These are phyloP conservation scores for Avena sativa DNA, from an alignment of 176 grass and related monocot genomes.

Conservation along the genomic window DNA sequence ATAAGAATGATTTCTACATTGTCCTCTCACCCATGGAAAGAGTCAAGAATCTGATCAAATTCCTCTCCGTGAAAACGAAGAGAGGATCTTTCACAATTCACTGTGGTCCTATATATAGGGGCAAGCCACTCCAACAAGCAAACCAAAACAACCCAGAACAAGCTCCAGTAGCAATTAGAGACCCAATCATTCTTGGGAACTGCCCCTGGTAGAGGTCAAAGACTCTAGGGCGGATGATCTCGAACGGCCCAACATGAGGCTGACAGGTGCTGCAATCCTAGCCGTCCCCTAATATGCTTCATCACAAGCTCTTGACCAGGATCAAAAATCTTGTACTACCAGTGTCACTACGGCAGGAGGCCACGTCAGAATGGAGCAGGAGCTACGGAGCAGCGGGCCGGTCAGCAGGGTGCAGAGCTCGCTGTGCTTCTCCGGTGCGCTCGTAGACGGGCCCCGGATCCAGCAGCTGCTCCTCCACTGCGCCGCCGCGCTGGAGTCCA, in stretches of 20 bases:
- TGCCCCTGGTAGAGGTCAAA: neutral
- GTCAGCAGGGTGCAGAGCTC: constrained; percentile 35
- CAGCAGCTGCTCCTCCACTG: constrained; percentile 93
- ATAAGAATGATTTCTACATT: constrained; percentile 23
- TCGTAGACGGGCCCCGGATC: constrained; percentile 69
- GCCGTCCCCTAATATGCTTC: neutral
- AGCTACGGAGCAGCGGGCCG: constrained; percentile 25
- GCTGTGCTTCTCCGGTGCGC: constrained; percentile 51
- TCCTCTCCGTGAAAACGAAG: neutral
- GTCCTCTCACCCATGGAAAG: constrained; percentile 38
- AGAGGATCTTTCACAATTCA: constrained; percentile 45
- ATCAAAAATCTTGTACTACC: neutral
- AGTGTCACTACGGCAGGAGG: neutral
- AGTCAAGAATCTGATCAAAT: constrained; percentile 42
- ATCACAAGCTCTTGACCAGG: no score
- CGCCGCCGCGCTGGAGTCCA: constrained; percentile 79
- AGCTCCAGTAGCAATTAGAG: neutral
- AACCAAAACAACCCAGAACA: constrained; percentile 51
- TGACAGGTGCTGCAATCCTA: constrained; percentile 35
- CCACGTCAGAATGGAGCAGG: constrained; percentile 37
- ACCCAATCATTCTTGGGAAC: constrained; percentile 2
- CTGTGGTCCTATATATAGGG: constrained; percentile 23
- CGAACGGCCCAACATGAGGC: neutral
- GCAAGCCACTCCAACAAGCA: constrained; percentile 44
- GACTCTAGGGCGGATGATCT: neutral